Base-by-base conservation (phyloP, 768 basidiomycete species). In the Podaxis sp. region DNA sequence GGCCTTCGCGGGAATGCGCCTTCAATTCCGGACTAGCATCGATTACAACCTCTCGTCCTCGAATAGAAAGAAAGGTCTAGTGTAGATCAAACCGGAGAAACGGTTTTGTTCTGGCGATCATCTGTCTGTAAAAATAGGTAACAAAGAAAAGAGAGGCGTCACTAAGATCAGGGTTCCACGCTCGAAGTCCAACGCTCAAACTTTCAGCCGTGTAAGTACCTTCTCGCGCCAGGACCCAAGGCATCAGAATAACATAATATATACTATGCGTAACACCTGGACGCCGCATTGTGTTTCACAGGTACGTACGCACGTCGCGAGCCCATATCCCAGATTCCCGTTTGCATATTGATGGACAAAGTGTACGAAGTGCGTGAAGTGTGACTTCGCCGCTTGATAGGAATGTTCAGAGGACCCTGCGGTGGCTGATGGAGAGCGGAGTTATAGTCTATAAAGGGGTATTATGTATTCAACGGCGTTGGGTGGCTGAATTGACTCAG, bases 401-500 rank as follows among this genome's bases (percentile, higher is more conserved):
- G 17, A 42, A 42, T 13, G 33, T 22, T 33, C 28, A 39, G 28
- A 36, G 30, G 58, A 7, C 58, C 58, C 22, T 28, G n/a, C 19
- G 19, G 49, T 26, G 30, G 46, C 30, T 42, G 33, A 30, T 52
- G 22, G 36, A 17, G 54, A 19, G 38, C 52, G 58, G 49, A 40
- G 36, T 17, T 52, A 42, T 54, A 39, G 11, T 11, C 54, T 38
- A 39, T 54, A 49, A 11, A 22, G 5, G 48, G 44, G 42, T 57
- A 48, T 51, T 52, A 46, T 46, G 57, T 48, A n/a, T 39, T 17
- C n/a, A 17, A 55, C 17, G 33, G 22, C 12, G 59, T 42, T 26
- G 24, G 26, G 52, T 53, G 52, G 51, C 59, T 61, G 59, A 42
- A 52, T 52, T 30, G 49, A 38, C n/a, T 26, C 26, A 36, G n/a